Base-by-base conservation (phyloP, 1,284 basidiomycete species). In the Agroathelia rolfsii region DNA sequence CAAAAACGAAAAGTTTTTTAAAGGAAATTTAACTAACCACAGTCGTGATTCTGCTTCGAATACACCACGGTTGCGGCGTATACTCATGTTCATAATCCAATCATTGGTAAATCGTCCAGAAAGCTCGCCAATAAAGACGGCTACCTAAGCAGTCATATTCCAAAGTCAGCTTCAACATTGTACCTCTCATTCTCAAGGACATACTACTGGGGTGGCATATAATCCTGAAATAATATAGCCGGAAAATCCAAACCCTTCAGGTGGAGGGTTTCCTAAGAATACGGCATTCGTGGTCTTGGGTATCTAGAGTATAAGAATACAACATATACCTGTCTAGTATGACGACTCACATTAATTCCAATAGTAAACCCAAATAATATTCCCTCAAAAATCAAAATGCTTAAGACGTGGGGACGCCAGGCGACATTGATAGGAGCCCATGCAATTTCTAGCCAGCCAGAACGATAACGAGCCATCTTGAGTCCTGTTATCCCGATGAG, bases 41-140 rank as follows among this genome's bases (percentile, higher is more conserved):
- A 70, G 52, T 16, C 68, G 61, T 37, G 48, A 53, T 45, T 71
- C 68, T 3, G 67, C 63, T 32, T 66, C 59, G 49, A 71, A 70
- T 12, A 71, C 62, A 42, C 69, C 69, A 3, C 59, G 50, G 47
- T 70, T 67, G 11, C 61, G 45, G 22, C 55, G 49, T 30, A 65
- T 64, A 22, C 51, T 50, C 27, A 51, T 39, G 38, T 59, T 56
- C 47, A 64, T 63, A 11, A 69, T 52, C 50, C 53, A 60, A 34
- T 70, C 67, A 41, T 69, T 69, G 38, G 62, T 41, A 43, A 59
- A 70, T 5, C 64, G 58, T 21, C 66, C 69, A 6, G 62, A 45
- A 2, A 69, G n/a, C 40, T 72, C 67, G 13, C 69, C 69, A 27
- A 72, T 47, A 10, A 71, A 28, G 7, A 67, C 64, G 0, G 63